Base-by-base conservation (phyloP, 2,329 filamentous ascomycete genomes). In the Arthrobotrys sinensis region DNA sequence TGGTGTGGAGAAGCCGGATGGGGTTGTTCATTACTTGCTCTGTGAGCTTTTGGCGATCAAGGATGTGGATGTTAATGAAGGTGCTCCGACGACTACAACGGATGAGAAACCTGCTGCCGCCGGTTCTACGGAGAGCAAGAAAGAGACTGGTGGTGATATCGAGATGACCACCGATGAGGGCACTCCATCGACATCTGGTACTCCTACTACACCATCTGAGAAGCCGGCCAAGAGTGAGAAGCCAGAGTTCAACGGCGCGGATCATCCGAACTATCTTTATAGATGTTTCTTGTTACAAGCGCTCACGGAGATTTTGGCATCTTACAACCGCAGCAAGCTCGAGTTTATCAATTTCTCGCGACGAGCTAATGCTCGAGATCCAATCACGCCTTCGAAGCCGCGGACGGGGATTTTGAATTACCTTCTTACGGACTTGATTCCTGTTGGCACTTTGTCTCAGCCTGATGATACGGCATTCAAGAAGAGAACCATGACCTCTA, bases 341-440 rank as follows among this genome's bases (percentile, higher is more conserved):
- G 96, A 99, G 83, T 98, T 99, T 83, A 97, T 99, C 86, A 98
- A 97, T 84, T 99, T 97, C 86, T 98, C 96, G 81, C 91, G 95
- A 78, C 97, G 94, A 83, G 91, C 93, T 5, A 93, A 95, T 55
- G 88, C 93, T 52, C 91, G 93, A 81, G 91, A 91, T 10, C 83
- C 85, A 79, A 91, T 90, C 67, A 98, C 96, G 0, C 96, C 96
- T 4, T 94, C 96, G 14, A 98, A 98, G 84, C 96, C 96, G 70
- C 91, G 96, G 46, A 94, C 95, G 10, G 94, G 92, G 80, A 92
- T 98, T 50, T 87, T 99, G 80, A 97, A 98, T 84, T 99, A 99
- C 82, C 88, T 99, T 40, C 89, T 99, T 60, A 94, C 92, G 81
- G 92, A 92, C 76, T 87, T 99, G 16, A 87, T 92, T 46, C 89